Percentiles rank a stretch among this genome's conserved stretches.
Conservation (phyloP, 2,329 filamentous ascomycete genomes). For the Diaporthe citri region DNA sequence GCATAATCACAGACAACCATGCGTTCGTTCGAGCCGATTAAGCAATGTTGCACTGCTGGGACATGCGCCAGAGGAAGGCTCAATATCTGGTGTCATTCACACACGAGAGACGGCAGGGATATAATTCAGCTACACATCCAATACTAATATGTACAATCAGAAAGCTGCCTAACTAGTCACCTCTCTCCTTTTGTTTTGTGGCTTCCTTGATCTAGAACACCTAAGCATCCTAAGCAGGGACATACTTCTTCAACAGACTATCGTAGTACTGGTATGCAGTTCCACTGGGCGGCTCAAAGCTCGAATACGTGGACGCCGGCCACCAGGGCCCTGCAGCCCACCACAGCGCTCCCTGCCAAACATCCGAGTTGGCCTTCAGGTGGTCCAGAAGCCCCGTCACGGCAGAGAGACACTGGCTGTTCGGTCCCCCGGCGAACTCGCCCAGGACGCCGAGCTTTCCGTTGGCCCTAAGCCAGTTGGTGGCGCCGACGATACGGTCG, state of each 20-base stretch:
- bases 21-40: background rate
- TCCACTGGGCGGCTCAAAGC: conserved; percentile 61
- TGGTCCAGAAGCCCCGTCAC: conserved; percentile 64
- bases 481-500: conserved; percentile 62
- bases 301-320: conserved; percentile 56
- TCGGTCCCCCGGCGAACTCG: conserved; percentile 66
- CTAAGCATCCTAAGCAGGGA: conserved; percentile 13
- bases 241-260: conserved; percentile 39
- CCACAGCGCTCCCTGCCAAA: conserved; percentile 69
- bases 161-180: background rate
- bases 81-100: too few species aligned
- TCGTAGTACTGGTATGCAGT: conserved; percentile 54
- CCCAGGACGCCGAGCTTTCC: conserved; percentile 66
- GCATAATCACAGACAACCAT: background rate
- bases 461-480: conserved; percentile 67
- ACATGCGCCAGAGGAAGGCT: background rate
- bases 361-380: conserved; percentile 65
- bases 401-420: conserved; percentile 62
- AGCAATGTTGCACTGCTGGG: background rate
- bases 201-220: too few species aligned
- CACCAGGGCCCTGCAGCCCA: conserved; percentile 72
- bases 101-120: accelerated
- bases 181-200: background rate
- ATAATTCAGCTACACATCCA: background rate
- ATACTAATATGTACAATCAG: background rate